phyloP scores from a whole-genome alignment of 352 stramenopile species.

The Phytophthora pinifolia region DNA sequence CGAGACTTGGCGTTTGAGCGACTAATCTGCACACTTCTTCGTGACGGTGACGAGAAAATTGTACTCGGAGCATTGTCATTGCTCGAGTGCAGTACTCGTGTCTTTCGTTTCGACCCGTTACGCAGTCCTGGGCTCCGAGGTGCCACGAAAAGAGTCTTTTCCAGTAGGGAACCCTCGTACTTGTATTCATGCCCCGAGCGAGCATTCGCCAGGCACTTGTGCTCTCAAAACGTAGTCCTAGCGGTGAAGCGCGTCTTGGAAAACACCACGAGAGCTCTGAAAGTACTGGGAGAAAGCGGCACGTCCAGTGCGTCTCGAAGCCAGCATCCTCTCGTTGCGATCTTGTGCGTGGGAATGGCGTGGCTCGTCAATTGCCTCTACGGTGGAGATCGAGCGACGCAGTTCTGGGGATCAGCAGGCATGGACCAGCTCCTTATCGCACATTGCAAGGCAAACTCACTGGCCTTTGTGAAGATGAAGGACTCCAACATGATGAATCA shows the following conservation, averaged over 20 bases:
- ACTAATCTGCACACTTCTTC: slow-evolving; percentile 29
- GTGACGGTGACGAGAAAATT: slow-evolving; percentile 41
- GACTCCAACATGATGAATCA: slow-evolving; percentile 43
- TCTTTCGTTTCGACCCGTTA: slow-evolving; percentile 32
- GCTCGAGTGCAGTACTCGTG: slow-evolving; percentile 38
- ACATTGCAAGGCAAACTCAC: slow-evolving; percentile 32
- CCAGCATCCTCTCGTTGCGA: slow-evolving; percentile 23
- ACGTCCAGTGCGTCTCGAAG: slow-evolving; percentile 19
- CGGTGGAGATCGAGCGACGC: slow-evolving; percentile 33
- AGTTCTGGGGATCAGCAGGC: slow-evolving; percentile 30
- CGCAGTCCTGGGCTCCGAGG: background rate
- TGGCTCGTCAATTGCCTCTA: slow-evolving; percentile 47
- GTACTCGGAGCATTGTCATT: slow-evolving; percentile 36
- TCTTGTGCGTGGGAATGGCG: slow-evolving; percentile 23
- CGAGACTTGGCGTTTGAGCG: slow-evolving; percentile 25
- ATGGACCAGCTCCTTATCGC: slow-evolving; percentile 26
- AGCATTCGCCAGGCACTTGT: slow-evolving; percentile 22
- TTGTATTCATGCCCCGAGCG: slow-evolving; percentile 10
- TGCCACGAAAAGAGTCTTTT: background rate
- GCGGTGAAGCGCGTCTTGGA: slow-evolving; percentile 31
- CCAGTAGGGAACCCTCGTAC: background rate
- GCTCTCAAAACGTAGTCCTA: slow-evolving; percentile 14
- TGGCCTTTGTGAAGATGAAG: slow-evolving; percentile 36
- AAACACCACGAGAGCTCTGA: slow-evolving; percentile 22
- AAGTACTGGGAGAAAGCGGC: slow-evolving; percentile 33